phyloP scores from a whole-genome alignment of 2,329 filamentous ascomycete species.

The Ceratocystis lukuohia region DNA sequence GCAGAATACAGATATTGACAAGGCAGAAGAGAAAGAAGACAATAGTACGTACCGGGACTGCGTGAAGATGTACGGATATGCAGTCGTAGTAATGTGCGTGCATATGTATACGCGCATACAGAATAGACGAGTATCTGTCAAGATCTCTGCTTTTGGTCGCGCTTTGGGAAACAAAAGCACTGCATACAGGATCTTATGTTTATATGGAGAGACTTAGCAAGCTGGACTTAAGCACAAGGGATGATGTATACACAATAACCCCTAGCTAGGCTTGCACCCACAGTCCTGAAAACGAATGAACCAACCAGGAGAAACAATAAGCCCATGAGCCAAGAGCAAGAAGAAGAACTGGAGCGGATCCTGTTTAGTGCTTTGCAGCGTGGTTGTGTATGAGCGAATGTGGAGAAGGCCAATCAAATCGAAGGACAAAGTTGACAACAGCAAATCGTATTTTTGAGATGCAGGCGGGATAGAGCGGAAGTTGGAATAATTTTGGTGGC shows the following conservation, averaged over 20 bases:
- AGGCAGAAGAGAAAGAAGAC: background rate
- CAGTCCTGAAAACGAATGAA: background rate
- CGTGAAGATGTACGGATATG: background rate
- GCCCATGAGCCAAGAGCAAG: background rate
- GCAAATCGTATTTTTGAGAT: background rate
- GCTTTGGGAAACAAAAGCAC: background rate
- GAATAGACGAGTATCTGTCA: background rate
- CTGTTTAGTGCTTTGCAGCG: background rate
- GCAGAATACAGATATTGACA: background rate
- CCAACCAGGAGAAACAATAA: slow-evolving; percentile 4
- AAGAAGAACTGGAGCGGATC: background rate
- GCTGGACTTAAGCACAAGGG: background rate
- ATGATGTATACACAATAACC: background rate
- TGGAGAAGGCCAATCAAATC: background rate
- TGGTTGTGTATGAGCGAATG: background rate
- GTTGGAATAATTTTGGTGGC: background rate
- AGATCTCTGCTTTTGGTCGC: background rate
- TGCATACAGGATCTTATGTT: background rate
- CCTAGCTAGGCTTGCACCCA: background rate
- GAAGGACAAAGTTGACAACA: background rate
- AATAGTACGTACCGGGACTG: background rate
- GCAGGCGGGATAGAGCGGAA: background rate
- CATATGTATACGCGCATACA: background rate
- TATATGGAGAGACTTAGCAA: background rate
- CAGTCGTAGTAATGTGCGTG: background rate